Evolutionary conservation across 331 rosid genomes (phyloP), one percentile per base, ranked within the genome.

Genomic region (Acacia concinna): DNA sequence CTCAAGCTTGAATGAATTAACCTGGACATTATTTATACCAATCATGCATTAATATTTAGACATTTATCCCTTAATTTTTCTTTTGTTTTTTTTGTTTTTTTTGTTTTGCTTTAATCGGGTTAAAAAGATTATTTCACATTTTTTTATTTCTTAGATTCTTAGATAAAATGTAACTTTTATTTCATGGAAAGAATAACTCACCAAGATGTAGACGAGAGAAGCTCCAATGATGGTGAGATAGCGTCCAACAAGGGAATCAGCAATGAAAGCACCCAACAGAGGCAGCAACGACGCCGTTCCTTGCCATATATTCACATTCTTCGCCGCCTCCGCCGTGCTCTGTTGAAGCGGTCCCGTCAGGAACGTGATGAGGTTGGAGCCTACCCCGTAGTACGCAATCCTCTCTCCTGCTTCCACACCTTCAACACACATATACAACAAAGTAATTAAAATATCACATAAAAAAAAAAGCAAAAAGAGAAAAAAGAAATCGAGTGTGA

Each of bases 211-310:
- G 64, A 85, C 35, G 0, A 84, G 44, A 60, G 91, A 85, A 37
- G 91, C 74, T 1, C 64, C 11, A 13, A 81, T 8, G 1, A 87
- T 80, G 11, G 87, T 81, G 27, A 71, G 86, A 60, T 78, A 85
- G 46, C 89, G 89, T 8, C 91, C 91, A 0, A 85, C 70, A 20
- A 73, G 79, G 4, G 86, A 76, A 46, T 88, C 91, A 3, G 91
- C 86, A 0, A 88, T 27, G 11, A 86, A 79, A 0, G 87, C 91
- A 1, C 89, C 89, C 13, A 86, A 6, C 1, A 88, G 76, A 54
- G 91, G 87, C 38, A 88, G 79, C 78, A 86, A 57, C 75, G 56
- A 56, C 59, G 87, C 75, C 30, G 46, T 64, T 64, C 70, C 70
- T 0, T 3, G 5, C 70, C 70, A 64, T 0, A 64, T 3, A 1